phyloP scores from a whole-genome alignment of 169 alveolate genomes.

The Plasmodium ovale region DNA sequence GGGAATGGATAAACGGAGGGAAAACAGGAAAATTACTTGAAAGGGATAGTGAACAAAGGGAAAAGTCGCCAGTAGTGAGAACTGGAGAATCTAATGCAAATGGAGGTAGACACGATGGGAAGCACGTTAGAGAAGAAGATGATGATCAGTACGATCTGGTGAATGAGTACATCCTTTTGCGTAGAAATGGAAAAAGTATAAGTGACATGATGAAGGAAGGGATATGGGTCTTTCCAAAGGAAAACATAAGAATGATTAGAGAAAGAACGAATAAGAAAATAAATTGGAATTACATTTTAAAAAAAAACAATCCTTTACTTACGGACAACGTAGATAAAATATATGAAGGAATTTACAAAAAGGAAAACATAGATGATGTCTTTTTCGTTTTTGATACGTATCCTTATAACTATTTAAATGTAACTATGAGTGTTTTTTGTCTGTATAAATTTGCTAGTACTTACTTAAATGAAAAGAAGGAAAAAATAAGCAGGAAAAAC shows the following conservation, averaged over 20 bases:
- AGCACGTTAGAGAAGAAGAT: too few species aligned
- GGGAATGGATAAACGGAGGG: background rate
- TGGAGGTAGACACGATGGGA: too few species aligned
- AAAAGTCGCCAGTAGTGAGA: too few species aligned
- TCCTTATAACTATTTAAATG: constrained; percentile 63
- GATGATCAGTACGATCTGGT: constrained; percentile 30
- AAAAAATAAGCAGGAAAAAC: constrained; percentile 1
- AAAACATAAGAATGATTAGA: constrained; percentile 65
- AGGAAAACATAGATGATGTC: constrained; percentile 48
- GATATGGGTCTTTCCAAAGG: constrained; percentile 50
- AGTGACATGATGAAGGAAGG: constrained; percentile 57
- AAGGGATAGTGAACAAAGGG: too few species aligned
- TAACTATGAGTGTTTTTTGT: constrained; percentile 73
- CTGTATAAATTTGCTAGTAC: constrained; percentile 36
- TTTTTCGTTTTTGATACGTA: constrained; percentile 59
- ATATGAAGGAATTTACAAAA: constrained; percentile 39
- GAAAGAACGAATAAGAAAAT: constrained; percentile 43
- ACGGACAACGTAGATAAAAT: constrained; percentile 50
- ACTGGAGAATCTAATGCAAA: too few species aligned
- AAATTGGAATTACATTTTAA: constrained; percentile 62
- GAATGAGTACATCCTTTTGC: constrained; percentile 26
- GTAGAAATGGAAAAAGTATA: constrained; percentile 32
- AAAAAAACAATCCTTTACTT: constrained; percentile 44
- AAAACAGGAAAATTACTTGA: background rate
- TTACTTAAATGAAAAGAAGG: constrained; percentile 41